A percentile compares a stretch with the other conserved stretches of the same genome.
Conservation (phyloP, 2,329 filamentous ascomycete species). For the Alternaria sp. region DNA sequence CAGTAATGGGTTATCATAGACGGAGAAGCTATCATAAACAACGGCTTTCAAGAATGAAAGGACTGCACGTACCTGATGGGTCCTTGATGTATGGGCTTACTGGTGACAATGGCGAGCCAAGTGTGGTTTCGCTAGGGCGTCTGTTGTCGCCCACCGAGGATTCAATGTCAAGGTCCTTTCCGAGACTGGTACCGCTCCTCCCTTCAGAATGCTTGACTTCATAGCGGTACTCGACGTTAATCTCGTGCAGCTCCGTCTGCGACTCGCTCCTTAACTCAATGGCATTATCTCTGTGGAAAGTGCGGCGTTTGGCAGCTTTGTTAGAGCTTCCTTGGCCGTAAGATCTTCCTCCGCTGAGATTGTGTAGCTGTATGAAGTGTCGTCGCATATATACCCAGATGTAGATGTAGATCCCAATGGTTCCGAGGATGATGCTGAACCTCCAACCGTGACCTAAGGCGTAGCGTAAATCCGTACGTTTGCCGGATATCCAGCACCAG, state of each 20-base stretch:
- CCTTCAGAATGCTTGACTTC: conserved; percentile 14
- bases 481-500: conserved; percentile 17
- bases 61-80: background rate
- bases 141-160: background rate
- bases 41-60: background rate
- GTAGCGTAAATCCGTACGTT: conserved; percentile 11
- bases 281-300: background rate
- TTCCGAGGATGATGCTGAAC: conserved; percentile 12
- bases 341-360: background rate
- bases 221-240: conserved; percentile 12
- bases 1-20: background rate
- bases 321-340: conserved; percentile 3
- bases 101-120: background rate
- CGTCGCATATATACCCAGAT: conserved; percentile 12
- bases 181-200: conserved; percentile 8
- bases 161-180: background rate
- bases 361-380: conserved; percentile 3
- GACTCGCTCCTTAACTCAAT: conserved; percentile 6
- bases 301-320: conserved; percentile 2
- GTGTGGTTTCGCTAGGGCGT: background rate
- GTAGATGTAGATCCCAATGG: conserved; percentile 13
- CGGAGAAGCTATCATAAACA: background rate
- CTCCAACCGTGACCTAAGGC: conserved; percentile 11
- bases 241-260: conserved; percentile 9
- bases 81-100: background rate